phyloP scores from a whole-genome alignment of 768 basidiomycete genomes.

The Psilocybe subaeruginosa region DNA sequence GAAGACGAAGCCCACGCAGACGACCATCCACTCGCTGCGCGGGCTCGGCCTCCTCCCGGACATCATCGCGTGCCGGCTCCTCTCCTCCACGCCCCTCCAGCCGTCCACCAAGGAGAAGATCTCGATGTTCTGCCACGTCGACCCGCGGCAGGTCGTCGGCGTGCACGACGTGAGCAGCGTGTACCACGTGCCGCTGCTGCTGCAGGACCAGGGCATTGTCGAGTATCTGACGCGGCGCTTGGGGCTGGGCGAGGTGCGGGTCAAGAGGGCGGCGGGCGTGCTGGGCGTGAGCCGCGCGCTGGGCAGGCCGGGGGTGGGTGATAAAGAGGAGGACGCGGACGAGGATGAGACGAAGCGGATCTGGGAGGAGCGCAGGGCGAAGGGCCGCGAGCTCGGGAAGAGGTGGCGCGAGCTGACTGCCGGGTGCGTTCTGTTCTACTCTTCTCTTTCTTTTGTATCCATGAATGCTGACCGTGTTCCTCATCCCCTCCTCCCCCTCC shows the following conservation, averaged over 20 bases:
- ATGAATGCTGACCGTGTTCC: slow-evolving; percentile 1
- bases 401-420: slow-evolving; percentile 86
- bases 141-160: slow-evolving; percentile 86
- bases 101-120: slow-evolving; percentile 92
- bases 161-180: slow-evolving; percentile 97
- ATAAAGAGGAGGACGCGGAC: slow-evolving; percentile 20
- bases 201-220: slow-evolving; percentile 92
- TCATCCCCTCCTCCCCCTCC: neutral
- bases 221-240: slow-evolving; percentile 82
- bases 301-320: neutral
- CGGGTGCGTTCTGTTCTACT: slow-evolving; percentile 49
- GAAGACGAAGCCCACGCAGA: slow-evolving; percentile 99
- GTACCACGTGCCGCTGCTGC: slow-evolving; percentile 93
- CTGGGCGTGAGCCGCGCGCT: neutral
- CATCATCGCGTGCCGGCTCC: slow-evolving; percentile 90
- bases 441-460: neutral
- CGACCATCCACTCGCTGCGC: slow-evolving; percentile 90
- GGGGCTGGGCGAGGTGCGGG: slow-evolving; percentile 59
- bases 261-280: slow-evolving; percentile 2
- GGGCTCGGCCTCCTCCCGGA: slow-evolving; percentile 94
- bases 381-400: slow-evolving; percentile 66
- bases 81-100: slow-evolving; percentile 80
- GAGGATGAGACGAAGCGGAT: slow-evolving; percentile 27
- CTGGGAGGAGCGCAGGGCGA: slow-evolving; percentile 54
- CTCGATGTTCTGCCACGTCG: slow-evolving; percentile 99